Percentiles rank a stretch among this genome's conserved stretches.
These are phyloP conservation scores for Umbellularia californica DNA, from an alignment of 164 flowering plant genomes.

Conservation along the genomic window DNA sequence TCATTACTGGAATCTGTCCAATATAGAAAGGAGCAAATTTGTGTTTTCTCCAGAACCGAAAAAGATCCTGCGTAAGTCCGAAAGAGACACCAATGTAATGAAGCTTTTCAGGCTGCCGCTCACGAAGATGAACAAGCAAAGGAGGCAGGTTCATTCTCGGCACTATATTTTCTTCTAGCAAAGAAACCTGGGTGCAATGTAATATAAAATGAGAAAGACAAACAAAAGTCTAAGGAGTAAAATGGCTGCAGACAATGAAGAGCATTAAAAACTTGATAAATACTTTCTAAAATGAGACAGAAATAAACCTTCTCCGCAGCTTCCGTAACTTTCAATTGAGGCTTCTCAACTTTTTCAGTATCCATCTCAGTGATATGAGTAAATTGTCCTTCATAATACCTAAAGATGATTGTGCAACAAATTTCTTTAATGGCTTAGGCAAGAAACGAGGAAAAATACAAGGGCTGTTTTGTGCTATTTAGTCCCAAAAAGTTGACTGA, in stretches of 20 bases:
- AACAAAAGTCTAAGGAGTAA: not conserved
- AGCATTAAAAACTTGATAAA: not conserved
- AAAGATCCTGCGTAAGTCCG: conserved; percentile 88
- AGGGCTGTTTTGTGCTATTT: not conserved
- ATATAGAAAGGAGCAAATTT: conserved; percentile 91
- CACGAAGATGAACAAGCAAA: conserved; percentile 77
- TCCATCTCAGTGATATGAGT: conserved; percentile 63
- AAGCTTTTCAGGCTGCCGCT: conserved; percentile 82
- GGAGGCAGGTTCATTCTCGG: conserved; percentile 82
- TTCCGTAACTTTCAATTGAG: conserved; percentile 55
- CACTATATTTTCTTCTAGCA: conserved; percentile 76
- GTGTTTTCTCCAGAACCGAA: conserved; percentile 86
- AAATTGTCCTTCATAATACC: conserved; percentile 91
- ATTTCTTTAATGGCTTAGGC: too few relatives aligned
- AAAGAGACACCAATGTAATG: conserved; percentile 95
- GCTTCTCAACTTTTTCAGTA: conserved; percentile 28
- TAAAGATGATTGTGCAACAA: conserved; percentile 20
- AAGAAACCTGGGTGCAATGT: conserved; percentile 50
- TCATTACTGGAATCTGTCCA: conserved; percentile 68
- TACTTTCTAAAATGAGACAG: not conserved
- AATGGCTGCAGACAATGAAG: conserved; percentile 1
- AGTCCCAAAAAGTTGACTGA: not conserved
- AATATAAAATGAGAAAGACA: conserved; percentile 5
- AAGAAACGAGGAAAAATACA: not conserved
- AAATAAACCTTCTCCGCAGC: conserved; percentile 75